Percentiles rank a stretch among this genome's conserved stretches.
phyloP scores from a whole-genome alignment of 345 rosid species.

The Iberis pinnata region DNA sequence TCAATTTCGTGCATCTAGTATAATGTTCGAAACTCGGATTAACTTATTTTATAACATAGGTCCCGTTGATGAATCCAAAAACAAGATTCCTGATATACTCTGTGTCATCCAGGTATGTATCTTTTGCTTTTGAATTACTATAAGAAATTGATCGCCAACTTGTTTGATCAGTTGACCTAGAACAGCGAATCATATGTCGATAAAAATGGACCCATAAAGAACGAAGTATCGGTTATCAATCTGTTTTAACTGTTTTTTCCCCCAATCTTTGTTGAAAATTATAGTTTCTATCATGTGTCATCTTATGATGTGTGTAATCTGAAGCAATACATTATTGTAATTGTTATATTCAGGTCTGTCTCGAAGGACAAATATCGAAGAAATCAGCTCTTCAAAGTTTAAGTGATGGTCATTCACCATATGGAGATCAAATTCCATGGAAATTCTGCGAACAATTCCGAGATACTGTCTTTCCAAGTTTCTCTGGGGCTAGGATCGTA shows the following conservation, averaged over 20 bases:
- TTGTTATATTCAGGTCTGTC: slow-evolving; percentile 49
- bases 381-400: slow-evolving; percentile 73
- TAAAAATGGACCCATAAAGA: slow-evolving; percentile 1
- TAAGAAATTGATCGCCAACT: background rate
- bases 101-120: slow-evolving; percentile 82
- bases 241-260: slow-evolving; percentile 11
- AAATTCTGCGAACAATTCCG: slow-evolving; percentile 87
- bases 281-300: background rate
- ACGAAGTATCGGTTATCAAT: background rate
- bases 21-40: background rate
- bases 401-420: slow-evolving; percentile 73
- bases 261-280: background rate
- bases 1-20: slow-evolving; percentile 11
- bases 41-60: slow-evolving; percentile 43
- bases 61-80: slow-evolving; percentile 85
- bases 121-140: slow-evolving; percentile 2
- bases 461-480: slow-evolving; percentile 71
- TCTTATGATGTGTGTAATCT: slow-evolving; percentile 4
- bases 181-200: too few species aligned
- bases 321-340: slow-evolving; percentile 13
- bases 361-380: slow-evolving; percentile 89
- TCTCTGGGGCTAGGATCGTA: slow-evolving; percentile 96
- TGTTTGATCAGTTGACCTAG: slow-evolving; percentile 6
- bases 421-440: slow-evolving; percentile 99
- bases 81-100: slow-evolving; percentile 84